These are phyloP conservation scores for Lupinus albus DNA, from an alignment of 306 rosid species.

Conservation along the genomic window DNA sequence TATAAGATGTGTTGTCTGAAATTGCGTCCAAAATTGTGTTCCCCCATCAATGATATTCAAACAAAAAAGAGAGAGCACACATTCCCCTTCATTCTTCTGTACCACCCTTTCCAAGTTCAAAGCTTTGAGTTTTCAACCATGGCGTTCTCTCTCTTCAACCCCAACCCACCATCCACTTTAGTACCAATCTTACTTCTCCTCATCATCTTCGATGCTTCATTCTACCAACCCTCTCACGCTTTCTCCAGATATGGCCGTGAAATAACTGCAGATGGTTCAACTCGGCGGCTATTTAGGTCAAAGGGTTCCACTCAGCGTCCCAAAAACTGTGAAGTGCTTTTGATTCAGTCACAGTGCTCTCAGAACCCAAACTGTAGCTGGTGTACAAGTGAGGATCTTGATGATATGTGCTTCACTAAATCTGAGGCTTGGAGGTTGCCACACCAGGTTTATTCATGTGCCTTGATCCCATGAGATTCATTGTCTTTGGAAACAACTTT, in stretches of 20 bases:
- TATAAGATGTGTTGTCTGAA: too few species aligned
- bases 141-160: constrained; percentile 37
- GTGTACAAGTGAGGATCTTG: constrained; percentile 73
- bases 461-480: constrained; percentile 49
- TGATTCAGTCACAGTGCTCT: constrained; percentile 58
- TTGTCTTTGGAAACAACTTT: constrained; percentile 17
- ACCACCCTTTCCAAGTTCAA: not conserved
- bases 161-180: constrained; percentile 8
- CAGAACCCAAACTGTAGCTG: constrained; percentile 70
- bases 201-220: constrained; percentile 29
- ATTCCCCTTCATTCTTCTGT: too few species aligned
- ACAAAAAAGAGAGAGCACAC: too few species aligned
- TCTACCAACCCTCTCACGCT: constrained; percentile 42
- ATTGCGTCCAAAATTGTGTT: too few species aligned
- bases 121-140: constrained; percentile 24
- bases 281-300: constrained; percentile 41
- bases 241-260: constrained; percentile 32
- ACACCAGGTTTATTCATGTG: constrained; percentile 75
- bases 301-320: constrained; percentile 41
- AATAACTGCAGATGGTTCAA: constrained; percentile 32
- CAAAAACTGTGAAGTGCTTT: constrained; percentile 57
- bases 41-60: too few species aligned
- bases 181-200: constrained; percentile 36
- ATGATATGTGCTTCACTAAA: constrained; percentile 78
- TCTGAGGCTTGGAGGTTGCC: constrained; percentile 82